Base-by-base conservation (phyloP, 306 rosid species). In the Alnus glutinosa region DNA sequence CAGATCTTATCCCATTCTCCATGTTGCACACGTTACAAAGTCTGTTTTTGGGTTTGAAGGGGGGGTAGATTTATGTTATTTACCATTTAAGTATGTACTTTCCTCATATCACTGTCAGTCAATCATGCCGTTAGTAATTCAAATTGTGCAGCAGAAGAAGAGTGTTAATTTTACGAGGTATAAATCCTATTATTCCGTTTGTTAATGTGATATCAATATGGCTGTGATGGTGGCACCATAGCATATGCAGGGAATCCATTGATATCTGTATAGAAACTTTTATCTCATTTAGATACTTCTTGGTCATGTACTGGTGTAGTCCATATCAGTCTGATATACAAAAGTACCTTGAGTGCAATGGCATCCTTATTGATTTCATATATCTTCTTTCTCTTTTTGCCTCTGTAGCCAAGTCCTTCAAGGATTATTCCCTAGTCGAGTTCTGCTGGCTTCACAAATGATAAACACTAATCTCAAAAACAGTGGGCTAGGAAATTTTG, bases 61-160 rank as follows among this genome's bases (percentile, higher is more conserved):
- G 46, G 46, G 46, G 5, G 5, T 4, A 4, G 6, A 42, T 42
- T 42, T 42, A 42, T 42, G 46, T 49, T 49, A 2, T 49, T 9
- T 49, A 49, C 52, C 10, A 2, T 49, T 49, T 10, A 49, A 49
- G 52, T 10, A 49, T 12, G 52, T 49, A 49, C 11, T 49, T 49
- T 10, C 11, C 44, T 59, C 4, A 48, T 34, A 30, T 61, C 55
- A 7, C 58, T 44, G 6, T 7, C 28, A 75, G 52, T 39, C 36
- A 37, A 42, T 19, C 37, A 14, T 36, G 32, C 59, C 8, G n/a
- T 61, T 47, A 1, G 4, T 28, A 7, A 42, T 14, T 19, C 42
- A 48, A 63, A 75, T 67, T 80, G n/a, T 80, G 49, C n/a, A 11
- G 37, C 50, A 67, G 42, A 74, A 23, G 62, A 70, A 71, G 28